phyloP scores from a whole-genome alignment of 106 monocot genomes.

The Dendrobium nobile region DNA sequence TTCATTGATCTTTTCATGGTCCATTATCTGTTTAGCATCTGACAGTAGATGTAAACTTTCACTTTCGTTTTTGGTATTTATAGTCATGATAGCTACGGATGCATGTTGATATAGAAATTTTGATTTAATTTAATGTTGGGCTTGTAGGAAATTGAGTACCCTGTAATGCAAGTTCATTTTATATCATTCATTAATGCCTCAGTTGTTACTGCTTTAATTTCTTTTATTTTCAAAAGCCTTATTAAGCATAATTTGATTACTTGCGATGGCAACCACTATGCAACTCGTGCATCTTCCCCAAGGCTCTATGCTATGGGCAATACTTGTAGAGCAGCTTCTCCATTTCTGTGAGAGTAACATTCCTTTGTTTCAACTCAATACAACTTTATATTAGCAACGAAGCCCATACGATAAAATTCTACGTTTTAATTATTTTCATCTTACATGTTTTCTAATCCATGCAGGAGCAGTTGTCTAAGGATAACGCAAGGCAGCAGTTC shows the following conservation, averaged over 20 bases:
- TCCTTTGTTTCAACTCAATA: background rate
- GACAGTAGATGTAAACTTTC: background rate
- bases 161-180: background rate
- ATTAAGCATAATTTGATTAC: background rate
- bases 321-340: background rate
- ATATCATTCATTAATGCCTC: background rate
- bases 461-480: conserved; percentile 86
- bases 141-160: background rate
- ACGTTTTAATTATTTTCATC: background rate
- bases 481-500: conserved; percentile 95
- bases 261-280: background rate
- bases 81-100: background rate
- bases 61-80: background rate
- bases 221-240: background rate
- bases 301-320: background rate
- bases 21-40: background rate
- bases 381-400: background rate
- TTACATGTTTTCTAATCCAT: background rate
- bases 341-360: background rate
- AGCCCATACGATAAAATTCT: background rate
- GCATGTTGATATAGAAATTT: background rate
- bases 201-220: background rate
- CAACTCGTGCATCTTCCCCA: background rate
- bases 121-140: background rate
- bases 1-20: background rate